These are phyloP conservation scores for Vitis amurensis DNA, from an alignment of 164 flowering plant genomes.

Conservation along the genomic window DNA sequence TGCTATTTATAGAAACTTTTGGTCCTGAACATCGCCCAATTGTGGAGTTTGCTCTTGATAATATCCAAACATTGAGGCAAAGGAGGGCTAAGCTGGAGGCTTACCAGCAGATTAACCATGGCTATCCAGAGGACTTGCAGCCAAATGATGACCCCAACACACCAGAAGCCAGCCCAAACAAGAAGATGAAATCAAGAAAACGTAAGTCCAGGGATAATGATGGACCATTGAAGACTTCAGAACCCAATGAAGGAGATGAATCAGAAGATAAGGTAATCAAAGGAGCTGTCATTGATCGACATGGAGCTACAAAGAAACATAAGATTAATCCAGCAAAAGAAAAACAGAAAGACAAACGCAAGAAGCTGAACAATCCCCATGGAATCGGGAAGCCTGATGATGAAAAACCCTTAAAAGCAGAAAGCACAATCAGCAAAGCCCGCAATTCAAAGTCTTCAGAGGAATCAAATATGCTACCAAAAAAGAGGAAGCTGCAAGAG, in stretches of 20 bases:
- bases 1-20: constrained; percentile 62
- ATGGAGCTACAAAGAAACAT: constrained; percentile 34
- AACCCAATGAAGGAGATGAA: constrained; percentile 13
- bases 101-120: constrained; percentile 26
- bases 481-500: constrained; percentile 45
- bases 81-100: constrained; percentile 42
- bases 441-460: constrained; percentile 16
- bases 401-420: constrained; percentile 8
- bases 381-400: constrained; percentile 11
- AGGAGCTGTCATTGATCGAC: constrained; percentile 12
- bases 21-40: constrained; percentile 82
- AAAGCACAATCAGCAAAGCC: neutral
- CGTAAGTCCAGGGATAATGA: constrained; percentile 28
- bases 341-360: constrained; percentile 10
- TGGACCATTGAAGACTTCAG: constrained; percentile 12
- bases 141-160: constrained; percentile 17
- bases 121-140: constrained; percentile 17
- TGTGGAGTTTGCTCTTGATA: constrained; percentile 87
- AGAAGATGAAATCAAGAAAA: constrained; percentile 29
- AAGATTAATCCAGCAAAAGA: constrained; percentile 24
- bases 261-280: constrained; percentile 15
- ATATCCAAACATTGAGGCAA: constrained; percentile 59
- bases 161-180: constrained; percentile 15
- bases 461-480: constrained; percentile 13
- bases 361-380: constrained; percentile 10